Percentiles rank a stretch among this genome's conserved stretches.
Evolutionary conservation across 2,329 filamentous ascomycete species (phyloP).

Genomic region (Pseudopyrenochaeta lycopersici): DNA sequence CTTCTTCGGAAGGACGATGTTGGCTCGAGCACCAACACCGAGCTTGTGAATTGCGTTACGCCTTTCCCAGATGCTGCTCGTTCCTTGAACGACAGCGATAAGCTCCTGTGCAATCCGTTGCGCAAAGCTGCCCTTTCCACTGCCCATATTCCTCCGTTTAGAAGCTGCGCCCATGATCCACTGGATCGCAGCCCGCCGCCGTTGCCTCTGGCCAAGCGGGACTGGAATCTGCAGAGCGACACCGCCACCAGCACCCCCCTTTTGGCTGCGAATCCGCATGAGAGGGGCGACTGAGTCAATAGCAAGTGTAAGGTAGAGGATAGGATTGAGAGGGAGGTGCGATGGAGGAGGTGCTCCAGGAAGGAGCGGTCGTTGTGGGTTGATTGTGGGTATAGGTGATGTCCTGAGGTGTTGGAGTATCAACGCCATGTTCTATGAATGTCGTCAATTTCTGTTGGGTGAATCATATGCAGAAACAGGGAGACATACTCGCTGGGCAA

Average conservation of each 20-base stretch:
- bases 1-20: conserved; percentile 58
- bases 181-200: conserved; percentile 78
- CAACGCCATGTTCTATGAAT: conserved; percentile 77
- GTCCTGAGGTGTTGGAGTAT: conserved; percentile 87
- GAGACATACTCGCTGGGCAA: conserved; percentile 80
- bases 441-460: background rate
- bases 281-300: conserved; percentile 94
- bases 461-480: conserved; percentile 13
- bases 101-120: conserved; percentile 85
- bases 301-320: conserved; percentile 87
- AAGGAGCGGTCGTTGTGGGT: conserved; percentile 74
- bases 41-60: conserved; percentile 80
- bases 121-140: conserved; percentile 76
- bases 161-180: conserved; percentile 91
- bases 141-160: conserved; percentile 77
- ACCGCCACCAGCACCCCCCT: conserved; percentile 86
- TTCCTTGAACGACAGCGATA: conserved; percentile 85
- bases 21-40: conserved; percentile 80
- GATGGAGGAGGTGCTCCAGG: conserved; percentile 78
- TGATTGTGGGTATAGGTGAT: conserved; percentile 78
- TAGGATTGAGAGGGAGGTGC: conserved; percentile 86
- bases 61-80: conserved; percentile 84
- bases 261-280: conserved; percentile 77
- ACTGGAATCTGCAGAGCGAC: conserved; percentile 81
- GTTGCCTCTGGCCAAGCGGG: conserved; percentile 77